Percentiles rank a stretch among this genome's conserved stretches.
Evolutionary conservation across 345 rosid species (phyloP).

Genomic region (Gossypioides kirkii): DNA sequence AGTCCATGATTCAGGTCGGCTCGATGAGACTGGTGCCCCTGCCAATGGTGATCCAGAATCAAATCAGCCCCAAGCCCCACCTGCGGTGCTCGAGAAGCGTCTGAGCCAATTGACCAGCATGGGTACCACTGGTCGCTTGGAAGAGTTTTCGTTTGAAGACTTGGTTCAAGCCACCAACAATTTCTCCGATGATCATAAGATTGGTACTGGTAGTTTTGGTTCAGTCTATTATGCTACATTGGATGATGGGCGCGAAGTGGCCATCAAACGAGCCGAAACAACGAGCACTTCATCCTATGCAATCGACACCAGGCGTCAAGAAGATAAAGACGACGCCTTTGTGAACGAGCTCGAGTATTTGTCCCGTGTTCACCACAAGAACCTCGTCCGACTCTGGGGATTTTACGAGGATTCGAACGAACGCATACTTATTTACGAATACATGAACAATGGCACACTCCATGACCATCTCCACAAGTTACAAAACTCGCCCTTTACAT

Average conservation of each 20-base stretch:
- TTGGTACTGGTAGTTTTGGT: conserved; percentile 78
- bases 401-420: conserved; percentile 71
- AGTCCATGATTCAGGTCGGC: conserved; percentile 67
- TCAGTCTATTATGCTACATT: conserved; percentile 53
- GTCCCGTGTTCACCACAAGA: conserved; percentile 70
- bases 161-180: conserved; percentile 46
- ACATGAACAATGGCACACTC: conserved; percentile 63
- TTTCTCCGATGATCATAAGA: conserved; percentile 51
- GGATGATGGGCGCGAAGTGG: conserved; percentile 62
- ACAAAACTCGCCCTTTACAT: conserved; percentile 31
- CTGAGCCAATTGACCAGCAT: conserved; percentile 61
- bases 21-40: conserved; percentile 36
- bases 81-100: conserved; percentile 43
- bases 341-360: conserved; percentile 71
- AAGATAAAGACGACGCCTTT: conserved; percentile 64
- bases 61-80: conserved; percentile 7
- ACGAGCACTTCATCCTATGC: conserved; percentile 24
- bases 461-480: conserved; percentile 67
- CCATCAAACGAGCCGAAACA: conserved; percentile 67
- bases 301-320: conserved; percentile 30
- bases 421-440: conserved; percentile 57
- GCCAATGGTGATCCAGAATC: neutral
- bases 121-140: conserved; percentile 53
- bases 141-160: conserved; percentile 47
- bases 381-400: conserved; percentile 61